A percentile compares a stretch with the other conserved stretches of the same genome.
Evolutionary conservation across 768 basidiomycete genomes (phyloP).

Genomic region (Imleria badia): DNA sequence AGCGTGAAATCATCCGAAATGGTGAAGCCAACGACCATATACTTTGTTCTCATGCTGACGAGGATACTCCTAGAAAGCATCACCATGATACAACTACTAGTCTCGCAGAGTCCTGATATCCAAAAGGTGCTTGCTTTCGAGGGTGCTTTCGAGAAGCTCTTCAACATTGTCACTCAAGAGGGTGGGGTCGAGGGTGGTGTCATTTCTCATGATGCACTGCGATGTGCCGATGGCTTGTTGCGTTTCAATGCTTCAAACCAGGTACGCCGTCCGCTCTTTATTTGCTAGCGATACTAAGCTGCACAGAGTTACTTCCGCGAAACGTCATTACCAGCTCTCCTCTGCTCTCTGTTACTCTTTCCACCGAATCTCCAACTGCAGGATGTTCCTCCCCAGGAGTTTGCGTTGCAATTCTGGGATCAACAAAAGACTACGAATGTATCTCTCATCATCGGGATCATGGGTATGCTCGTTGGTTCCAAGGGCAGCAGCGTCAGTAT

Average conservation of each 20-base stretch:
- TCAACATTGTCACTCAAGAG: conserved; percentile 82
- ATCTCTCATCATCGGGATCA: conserved; percentile 73
- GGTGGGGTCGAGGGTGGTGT: conserved; percentile 91
- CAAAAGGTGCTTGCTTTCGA: conserved; percentile 97
- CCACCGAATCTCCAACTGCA: conserved; percentile 59
- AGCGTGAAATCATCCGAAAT: conserved; percentile 84
- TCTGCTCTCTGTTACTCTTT: conserved; percentile 71
- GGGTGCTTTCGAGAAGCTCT: conserved; percentile 94
- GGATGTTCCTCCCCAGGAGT: conserved; percentile 75
- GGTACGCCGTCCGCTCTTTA: conserved; percentile 41
- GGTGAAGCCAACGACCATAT: conserved; percentile 46
- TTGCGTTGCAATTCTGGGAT: conserved; percentile 96
- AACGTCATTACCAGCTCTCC: conserved; percentile 65
- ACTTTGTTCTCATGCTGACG: conserved; percentile 5
- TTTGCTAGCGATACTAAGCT: conserved; percentile 15
- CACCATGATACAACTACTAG: conserved; percentile 75
- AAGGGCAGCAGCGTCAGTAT: conserved; percentile 62
- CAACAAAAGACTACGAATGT: conserved; percentile 84
- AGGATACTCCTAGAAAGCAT: conserved; percentile 63
- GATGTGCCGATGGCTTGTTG: conserved; percentile 82
- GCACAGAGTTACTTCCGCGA: conserved; percentile 93
- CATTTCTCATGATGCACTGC: conserved; percentile 81
- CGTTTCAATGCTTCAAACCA: conserved; percentile 95
- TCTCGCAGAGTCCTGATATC: conserved; percentile 86
- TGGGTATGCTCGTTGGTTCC: conserved; percentile 80